Evolutionary conservation across 2,329 filamentous ascomycete species (phyloP).

Genomic region (Penicillium hesseltinei): DNA sequence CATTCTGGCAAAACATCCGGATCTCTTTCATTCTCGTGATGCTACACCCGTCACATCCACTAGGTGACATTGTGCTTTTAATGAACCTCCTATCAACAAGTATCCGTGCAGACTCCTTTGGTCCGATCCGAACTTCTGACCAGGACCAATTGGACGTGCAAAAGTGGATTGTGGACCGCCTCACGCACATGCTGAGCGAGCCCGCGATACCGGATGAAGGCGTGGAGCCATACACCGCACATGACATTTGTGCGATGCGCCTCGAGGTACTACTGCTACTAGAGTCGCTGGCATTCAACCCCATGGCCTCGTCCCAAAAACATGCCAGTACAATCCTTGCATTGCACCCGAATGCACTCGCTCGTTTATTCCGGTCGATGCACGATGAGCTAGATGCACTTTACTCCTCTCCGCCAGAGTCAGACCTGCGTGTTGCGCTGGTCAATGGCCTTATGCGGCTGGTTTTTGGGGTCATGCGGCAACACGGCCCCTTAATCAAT

Average conservation of each 20-base stretch:
- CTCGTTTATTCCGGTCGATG: conserved; percentile 70
- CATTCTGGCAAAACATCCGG: conserved; percentile 58
- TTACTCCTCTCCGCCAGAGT: conserved; percentile 52
- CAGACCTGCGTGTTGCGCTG: conserved; percentile 48
- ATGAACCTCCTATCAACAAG: conserved; percentile 57
- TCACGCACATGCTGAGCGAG: conserved; percentile 59
- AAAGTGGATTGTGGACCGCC: conserved; percentile 54
- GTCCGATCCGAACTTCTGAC: conserved; percentile 48
- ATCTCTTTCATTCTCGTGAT: conserved; percentile 60
- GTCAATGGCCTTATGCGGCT: conserved; percentile 62
- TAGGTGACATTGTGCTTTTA: conserved; percentile 55
- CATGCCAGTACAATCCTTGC: conserved; percentile 64
- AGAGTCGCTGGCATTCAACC: conserved; percentile 42
- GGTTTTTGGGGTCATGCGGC: conserved; percentile 58
- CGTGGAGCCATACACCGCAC: conserved; percentile 37
- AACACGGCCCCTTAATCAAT: conserved; percentile 63
- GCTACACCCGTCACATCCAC: conserved; percentile 56
- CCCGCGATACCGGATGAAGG: conserved; percentile 48
- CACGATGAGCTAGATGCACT: conserved; percentile 67
- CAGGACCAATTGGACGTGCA: conserved; percentile 43
- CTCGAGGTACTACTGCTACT: conserved; percentile 46
- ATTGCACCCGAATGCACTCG: conserved; percentile 66
- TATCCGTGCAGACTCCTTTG: conserved; percentile 53
- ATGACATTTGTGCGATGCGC: conserved; percentile 44
- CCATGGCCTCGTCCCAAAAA: conserved; percentile 59